These are phyloP conservation scores for Colletotrichum siamense DNA, from an alignment of 2,329 filamentous ascomycete species.

Conservation along the genomic window DNA sequence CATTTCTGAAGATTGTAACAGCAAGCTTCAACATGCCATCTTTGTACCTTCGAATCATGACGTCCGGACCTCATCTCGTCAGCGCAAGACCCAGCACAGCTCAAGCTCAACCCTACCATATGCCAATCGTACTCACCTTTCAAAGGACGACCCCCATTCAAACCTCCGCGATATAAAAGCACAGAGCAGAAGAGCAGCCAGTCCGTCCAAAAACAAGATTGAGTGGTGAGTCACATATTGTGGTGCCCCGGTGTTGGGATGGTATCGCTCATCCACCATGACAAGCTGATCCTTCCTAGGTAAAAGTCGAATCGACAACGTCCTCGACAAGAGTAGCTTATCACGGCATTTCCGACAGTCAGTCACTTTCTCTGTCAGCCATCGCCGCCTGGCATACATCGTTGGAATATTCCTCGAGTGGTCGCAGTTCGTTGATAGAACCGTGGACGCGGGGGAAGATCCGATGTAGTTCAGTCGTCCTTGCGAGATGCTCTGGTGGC, in stretches of 20 bases:
- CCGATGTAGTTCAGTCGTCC: background rate
- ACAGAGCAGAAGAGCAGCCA: background rate
- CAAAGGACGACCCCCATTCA: background rate
- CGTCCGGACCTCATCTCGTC: background rate
- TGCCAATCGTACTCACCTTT: background rate
- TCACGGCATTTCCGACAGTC: background rate
- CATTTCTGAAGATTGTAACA: background rate
- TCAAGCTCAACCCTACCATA: background rate
- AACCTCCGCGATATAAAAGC: background rate
- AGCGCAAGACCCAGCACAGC: background rate
- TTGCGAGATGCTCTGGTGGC: background rate
- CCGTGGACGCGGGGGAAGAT: background rate
- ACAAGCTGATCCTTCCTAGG: background rate
- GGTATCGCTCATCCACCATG: background rate
- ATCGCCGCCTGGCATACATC: background rate
- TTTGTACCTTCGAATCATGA: background rate
- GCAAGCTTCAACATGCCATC: background rate
- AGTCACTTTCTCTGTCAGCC: background rate
- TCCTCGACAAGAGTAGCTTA: background rate
- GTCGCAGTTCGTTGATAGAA: background rate
- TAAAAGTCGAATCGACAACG: background rate
- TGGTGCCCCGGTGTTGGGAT: background rate
- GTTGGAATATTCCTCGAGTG: background rate
- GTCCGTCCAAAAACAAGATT: background rate
- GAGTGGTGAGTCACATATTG: background rate